Evolutionary conservation across 2,329 filamentous ascomycete genomes (phyloP).

Genomic region (Colletotrichum sansevieriae): DNA sequence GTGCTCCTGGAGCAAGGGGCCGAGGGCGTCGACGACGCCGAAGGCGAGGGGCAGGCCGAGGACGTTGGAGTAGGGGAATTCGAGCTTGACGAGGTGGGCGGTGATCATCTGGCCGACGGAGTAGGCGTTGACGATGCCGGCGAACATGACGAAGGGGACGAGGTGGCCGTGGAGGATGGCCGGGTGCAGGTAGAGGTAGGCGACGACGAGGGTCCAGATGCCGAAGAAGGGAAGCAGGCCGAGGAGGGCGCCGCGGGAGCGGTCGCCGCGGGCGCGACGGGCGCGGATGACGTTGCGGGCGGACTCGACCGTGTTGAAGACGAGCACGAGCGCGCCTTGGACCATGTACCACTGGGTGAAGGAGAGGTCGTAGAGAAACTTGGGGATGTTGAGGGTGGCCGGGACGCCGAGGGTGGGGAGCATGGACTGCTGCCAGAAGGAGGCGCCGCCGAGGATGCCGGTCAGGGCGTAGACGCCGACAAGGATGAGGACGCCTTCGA

Average conservation of each 20-base stretch:
- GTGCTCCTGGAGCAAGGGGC: constrained; percentile 72
- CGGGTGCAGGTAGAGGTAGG: constrained; percentile 88
- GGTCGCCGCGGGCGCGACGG: constrained; percentile 79
- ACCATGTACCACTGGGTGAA: constrained; percentile 96
- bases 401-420: constrained; percentile 78
- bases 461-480: constrained; percentile 86
- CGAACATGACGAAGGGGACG: constrained; percentile 90
- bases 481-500: constrained; percentile 92
- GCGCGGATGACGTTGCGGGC: constrained; percentile 87
- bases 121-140: constrained; percentile 92
- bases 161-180: constrained; percentile 85
- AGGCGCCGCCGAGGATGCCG: constrained; percentile 85
- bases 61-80: constrained; percentile 93
- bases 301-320: constrained; percentile 86
- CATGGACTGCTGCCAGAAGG: constrained; percentile 93
- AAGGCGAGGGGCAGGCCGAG: constrained; percentile 81
- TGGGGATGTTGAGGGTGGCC: constrained; percentile 73
- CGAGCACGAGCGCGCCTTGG: constrained; percentile 84
- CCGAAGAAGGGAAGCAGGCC: constrained; percentile 86
- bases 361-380: constrained; percentile 79
- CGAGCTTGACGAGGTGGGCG: constrained; percentile 87
- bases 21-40: constrained; percentile 84
- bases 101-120: constrained; percentile 96
- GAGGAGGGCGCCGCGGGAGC: constrained; percentile 79
- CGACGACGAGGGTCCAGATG: constrained; percentile 81